phyloP scores from a whole-genome alignment of 2,329 filamentous ascomycete genomes.

The Apiospora saccharicola region DNA sequence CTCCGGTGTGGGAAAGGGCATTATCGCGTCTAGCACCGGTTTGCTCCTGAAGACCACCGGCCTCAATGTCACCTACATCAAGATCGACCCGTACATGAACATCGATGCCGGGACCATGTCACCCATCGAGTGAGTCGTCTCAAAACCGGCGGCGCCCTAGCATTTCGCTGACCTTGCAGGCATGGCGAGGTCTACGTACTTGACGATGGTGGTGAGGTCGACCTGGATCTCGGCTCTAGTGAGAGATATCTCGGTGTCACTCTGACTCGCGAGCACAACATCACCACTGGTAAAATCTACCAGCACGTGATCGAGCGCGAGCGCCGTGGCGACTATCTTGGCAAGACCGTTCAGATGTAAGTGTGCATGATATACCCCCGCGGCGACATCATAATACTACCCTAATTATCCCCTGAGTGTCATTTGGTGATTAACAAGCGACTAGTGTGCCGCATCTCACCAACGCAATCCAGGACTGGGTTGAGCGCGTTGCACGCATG shows the following conservation, averaged over 20 bases:
- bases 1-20: slow-evolving; percentile 57
- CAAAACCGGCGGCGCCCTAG: too few species aligned
- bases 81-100: slow-evolving; percentile 74
- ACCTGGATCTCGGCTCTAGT: slow-evolving; percentile 66
- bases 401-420: background rate
- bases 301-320: slow-evolving; percentile 80
- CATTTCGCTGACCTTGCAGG: slow-evolving; percentile 47
- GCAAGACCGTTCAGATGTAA: slow-evolving; percentile 81
- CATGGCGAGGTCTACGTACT: slow-evolving; percentile 92
- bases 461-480: slow-evolving; percentile 91
- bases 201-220: slow-evolving; percentile 73
- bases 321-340: slow-evolving; percentile 77
- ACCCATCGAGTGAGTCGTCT: slow-evolving; percentile 44
- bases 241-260: slow-evolving; percentile 77
- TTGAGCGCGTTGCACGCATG: slow-evolving; percentile 83
- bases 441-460: slow-evolving; percentile 82
- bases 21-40: slow-evolving; percentile 77
- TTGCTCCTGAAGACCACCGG: slow-evolving; percentile 82
- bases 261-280: slow-evolving; percentile 88
- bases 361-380: background rate
- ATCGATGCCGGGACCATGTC: slow-evolving; percentile 71
- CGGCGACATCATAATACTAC: background rate
- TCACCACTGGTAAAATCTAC: slow-evolving; percentile 98
- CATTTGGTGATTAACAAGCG: background rate
- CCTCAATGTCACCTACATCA: slow-evolving; percentile 67